Base-by-base conservation (phyloP, 345 rosid genomes). In the Eucalyptus erythrocorys region DNA sequence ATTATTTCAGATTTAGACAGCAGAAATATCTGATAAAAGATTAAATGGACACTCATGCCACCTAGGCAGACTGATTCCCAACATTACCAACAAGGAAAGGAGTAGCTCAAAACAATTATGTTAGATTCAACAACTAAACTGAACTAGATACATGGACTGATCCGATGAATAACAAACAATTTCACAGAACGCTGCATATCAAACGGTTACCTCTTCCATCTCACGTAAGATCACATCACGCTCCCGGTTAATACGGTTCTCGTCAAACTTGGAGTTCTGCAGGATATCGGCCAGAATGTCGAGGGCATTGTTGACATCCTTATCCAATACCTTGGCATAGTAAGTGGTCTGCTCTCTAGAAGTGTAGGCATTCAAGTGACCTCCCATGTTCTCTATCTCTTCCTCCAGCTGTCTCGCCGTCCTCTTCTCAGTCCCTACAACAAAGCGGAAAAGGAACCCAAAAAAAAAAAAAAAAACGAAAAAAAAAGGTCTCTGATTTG, bases 371-470 rank as follows among this genome's bases (percentile, higher is more conserved):
- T 97, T 98, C 92, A 98, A 90, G 92, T 97, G 99, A 11, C 99
- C 99, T 5, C 99, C 99, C 94, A 97, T 96, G 86, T 96, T 94
- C 94, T 98, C 99, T 53, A 98, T 94, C 93, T 98, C 99, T 92
- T 96, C 99, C 90, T 96, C 99, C 90, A 95, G 68, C 5, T 91
- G 90, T 85, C 95, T 90, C 49, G 95, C 96, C 2, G 91, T 86
- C 66, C 99, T 93, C 89, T 89, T 95, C 89, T 91, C 94, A 13
- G 99, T 97, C 45, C 99, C 90, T 89, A 49, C 10, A 48, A 27
- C 66, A 48, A n/a, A 13, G 26, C 48, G 10, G 2, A 57, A 40
- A 37, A 51, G n/a, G 42, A 26, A 86, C 48, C 49, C 47, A 2
- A 2, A 19, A 85, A 85, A 10, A 3, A 32, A 11, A 15, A 19